Evolutionary conservation across 73 alveolate species (phyloP), one percentile per base, ranked within the genome.

Genomic region (Paramecium bursaria): DNA sequence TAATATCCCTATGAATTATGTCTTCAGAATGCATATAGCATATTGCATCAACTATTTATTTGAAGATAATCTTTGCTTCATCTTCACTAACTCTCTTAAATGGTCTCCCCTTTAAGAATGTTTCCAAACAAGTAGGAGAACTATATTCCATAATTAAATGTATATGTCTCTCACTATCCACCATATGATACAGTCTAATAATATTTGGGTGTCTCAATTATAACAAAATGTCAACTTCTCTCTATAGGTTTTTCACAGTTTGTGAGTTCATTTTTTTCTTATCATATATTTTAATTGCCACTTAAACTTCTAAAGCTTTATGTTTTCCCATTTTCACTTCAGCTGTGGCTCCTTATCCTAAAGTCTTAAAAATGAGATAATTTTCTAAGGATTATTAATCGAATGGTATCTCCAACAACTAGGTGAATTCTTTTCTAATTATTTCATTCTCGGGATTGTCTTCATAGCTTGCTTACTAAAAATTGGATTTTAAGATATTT

Each of bases 1-100:
- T 92, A 7, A 92, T 74, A 60, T 92, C 97, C 31, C 97, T n/a
- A 60, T 92, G 97, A 53, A 80, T 49, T 1, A 92, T 77, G 55
- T 90, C 80, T 48, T 75, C 29, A 6, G 50, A 19, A 79, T 95
- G 99, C 60, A 91, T 51, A 60, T 87, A 87, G 39, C 44, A 44
- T 25, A 95, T 61, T 1, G 95, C 96, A 19, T 86, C 82, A 15
- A 92, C 49, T 11, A 95, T 61, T 80, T 93, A 74, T 23, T 35
- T 33, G 67, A 93, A 92, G 2, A 92, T 74, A 26, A 85, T 91
- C 42, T 86, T 87, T 0, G 94, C 94, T 75, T 92, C 95, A 11
- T 67, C 87, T 73, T 92, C 98, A 25, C 75, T 76, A 10, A 93
- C 88, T 50, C 92, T 73, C 14, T 86, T 52, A 3, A 54, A 50